Evolutionary conservation across 2,329 filamentous ascomycete genomes (phyloP).

Genomic region (Fusarium denticulatum): DNA sequence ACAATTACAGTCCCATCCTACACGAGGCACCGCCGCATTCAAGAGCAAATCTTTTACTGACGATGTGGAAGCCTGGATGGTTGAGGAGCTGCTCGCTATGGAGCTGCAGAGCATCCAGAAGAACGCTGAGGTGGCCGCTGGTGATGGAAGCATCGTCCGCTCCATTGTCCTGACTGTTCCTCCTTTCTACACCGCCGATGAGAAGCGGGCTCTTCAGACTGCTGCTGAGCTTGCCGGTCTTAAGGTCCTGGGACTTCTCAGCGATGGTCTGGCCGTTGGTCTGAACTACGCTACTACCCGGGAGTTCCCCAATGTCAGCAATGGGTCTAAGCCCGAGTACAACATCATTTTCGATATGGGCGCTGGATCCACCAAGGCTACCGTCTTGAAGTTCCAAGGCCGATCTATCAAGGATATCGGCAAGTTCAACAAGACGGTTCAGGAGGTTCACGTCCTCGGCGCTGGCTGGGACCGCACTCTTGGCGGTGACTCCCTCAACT

Average conservation of each 20-base stretch:
- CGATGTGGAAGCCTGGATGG: conserved; percentile 74
- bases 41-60: conserved; percentile 75
- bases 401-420: conserved; percentile 89
- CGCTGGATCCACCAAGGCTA: conserved; percentile 91
- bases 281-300: conserved; percentile 94
- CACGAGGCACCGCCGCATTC: conserved; percentile 79
- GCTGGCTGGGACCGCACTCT: conserved; percentile 89
- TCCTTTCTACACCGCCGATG: conserved; percentile 87
- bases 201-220: conserved; percentile 85
- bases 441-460: conserved; percentile 91
- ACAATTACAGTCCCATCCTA: conserved; percentile 68
- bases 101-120: conserved; percentile 89
- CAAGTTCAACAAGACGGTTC: conserved; percentile 94
- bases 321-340: conserved; percentile 87
- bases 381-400: conserved; percentile 88
- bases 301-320: conserved; percentile 84
- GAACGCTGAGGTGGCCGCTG: conserved; percentile 87
- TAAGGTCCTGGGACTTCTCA: conserved; percentile 84
- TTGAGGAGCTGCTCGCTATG: conserved; percentile 97
- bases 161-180: conserved; percentile 92
- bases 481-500: conserved; percentile 89
- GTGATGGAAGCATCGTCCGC: conserved; percentile 76
- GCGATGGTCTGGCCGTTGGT: conserved; percentile 90
- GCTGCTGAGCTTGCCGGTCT: conserved; percentile 90
- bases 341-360: conserved; percentile 98